A percentile compares a stretch with the other conserved stretches of the same genome.
Conservation (phyloP, 371 early-diverging fungal genomes). For the Rhizomucor pusillus region DNA sequence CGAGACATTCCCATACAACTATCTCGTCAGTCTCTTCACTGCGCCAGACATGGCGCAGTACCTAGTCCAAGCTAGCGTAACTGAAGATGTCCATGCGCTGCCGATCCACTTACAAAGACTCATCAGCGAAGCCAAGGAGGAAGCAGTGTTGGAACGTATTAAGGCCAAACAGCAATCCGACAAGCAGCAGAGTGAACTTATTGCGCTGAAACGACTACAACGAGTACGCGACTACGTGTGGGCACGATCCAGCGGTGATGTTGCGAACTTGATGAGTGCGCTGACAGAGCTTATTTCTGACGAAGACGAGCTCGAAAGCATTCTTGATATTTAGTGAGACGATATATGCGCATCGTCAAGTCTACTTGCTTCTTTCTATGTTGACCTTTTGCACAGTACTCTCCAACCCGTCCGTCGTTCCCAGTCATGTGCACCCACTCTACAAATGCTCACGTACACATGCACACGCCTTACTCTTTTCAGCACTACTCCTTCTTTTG, state of each 20-base stretch:
- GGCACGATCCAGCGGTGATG: constrained; percentile 27
- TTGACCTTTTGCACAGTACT: too few relatives aligned
- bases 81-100: constrained; percentile 25
- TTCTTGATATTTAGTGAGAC: constrained; percentile 13
- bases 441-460: too few relatives aligned
- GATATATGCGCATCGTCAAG: too few relatives aligned
- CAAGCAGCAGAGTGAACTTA: neutral
- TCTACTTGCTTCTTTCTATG: too few relatives aligned
- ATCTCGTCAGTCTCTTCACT: constrained; percentile 19
- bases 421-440: too few relatives aligned
- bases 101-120: constrained; percentile 27
- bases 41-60: constrained; percentile 22
- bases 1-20: constrained; percentile 20
- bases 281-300: constrained; percentile 30
- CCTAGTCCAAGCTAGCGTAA: constrained; percentile 16
- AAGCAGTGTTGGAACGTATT: constrained; percentile 19
- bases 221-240: constrained; percentile 20
- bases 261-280: constrained; percentile 26
- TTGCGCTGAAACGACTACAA: constrained; percentile 15
- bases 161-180: constrained; percentile 7
- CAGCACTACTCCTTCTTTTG: too few relatives aligned
- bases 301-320: constrained; percentile 29
- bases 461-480: too few relatives aligned
- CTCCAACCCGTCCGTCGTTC: too few relatives aligned
- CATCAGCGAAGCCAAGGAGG: constrained; percentile 31